Evolutionary conservation across 805 yeast genomes (phyloP).

Genomic region (Phaffomyces opuntiae): DNA sequence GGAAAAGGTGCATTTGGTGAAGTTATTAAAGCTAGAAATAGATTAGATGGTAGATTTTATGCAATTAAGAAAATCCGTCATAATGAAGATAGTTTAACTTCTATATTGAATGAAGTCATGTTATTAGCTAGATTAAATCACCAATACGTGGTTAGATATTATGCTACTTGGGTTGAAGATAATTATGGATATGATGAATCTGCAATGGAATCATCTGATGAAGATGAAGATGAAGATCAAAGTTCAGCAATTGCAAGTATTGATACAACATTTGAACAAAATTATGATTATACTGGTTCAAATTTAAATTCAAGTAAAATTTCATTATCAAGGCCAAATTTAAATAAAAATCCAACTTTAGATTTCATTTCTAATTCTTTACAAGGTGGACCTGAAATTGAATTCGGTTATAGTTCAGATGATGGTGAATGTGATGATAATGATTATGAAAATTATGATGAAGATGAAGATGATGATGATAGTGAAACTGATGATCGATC

Average conservation of each 20-base stretch:
- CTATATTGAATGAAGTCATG: slow-evolving; percentile 85
- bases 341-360: slow-evolving; percentile 32
- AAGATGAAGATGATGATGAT: slow-evolving; percentile 3
- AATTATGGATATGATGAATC: slow-evolving; percentile 31
- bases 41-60: slow-evolving; percentile 89
- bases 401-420: slow-evolving; percentile 35
- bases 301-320: slow-evolving; percentile 3
- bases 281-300: slow-evolving; percentile 6
- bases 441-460: slow-evolving; percentile 14
- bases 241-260: slow-evolving; percentile 5
- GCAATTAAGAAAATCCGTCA: slow-evolving; percentile 92
- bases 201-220: slow-evolving; percentile 22
- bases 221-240: slow-evolving; percentile 22
- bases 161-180: slow-evolving; percentile 96
- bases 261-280: background rate
- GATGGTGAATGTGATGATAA: slow-evolving; percentile 15
- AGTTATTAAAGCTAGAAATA: slow-evolving; percentile 92
- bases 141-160: slow-evolving; percentile 92
- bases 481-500: background rate
- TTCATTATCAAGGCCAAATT: slow-evolving; percentile 19
- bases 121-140: slow-evolving; percentile 87
- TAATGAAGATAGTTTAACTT: slow-evolving; percentile 68
- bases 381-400: slow-evolving; percentile 45
- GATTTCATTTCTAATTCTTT: slow-evolving; percentile 67
- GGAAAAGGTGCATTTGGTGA: slow-evolving; percentile 98